Evolutionary conservation across 208 protist species (phyloP).

Genomic region (Trypanosoma lewisi): DNA sequence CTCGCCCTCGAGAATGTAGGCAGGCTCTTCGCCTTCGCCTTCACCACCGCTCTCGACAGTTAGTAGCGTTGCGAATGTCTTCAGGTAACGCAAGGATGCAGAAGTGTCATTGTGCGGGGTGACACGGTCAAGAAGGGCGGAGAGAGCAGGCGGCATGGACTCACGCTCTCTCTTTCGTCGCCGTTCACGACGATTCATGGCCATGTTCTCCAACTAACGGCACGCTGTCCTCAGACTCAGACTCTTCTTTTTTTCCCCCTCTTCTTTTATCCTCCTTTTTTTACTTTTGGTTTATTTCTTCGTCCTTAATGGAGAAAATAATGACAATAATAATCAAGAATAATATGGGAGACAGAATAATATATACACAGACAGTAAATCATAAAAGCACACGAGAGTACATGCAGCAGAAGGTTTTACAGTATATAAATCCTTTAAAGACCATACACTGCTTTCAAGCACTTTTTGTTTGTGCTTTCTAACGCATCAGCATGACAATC

Average conservation of each 20-base stretch:
- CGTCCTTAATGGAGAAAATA: no score
- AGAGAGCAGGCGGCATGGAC: slow-evolving; percentile 45
- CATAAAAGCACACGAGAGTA: no score
- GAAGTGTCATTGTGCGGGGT: slow-evolving; percentile 38
- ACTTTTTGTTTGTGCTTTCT: no score
- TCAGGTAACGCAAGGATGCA: slow-evolving; percentile 17
- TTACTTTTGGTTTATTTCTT: slow-evolving; percentile 11
- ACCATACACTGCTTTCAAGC: no score
- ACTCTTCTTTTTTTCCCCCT: no score
- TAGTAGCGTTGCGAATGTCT: slow-evolving; percentile 12
- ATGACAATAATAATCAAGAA: no score
- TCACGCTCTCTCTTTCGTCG: slow-evolving; percentile 73
- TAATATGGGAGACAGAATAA: no score
- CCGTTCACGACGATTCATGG: slow-evolving; percentile 63
- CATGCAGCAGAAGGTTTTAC: no score
- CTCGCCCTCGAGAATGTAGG: slow-evolving; percentile 42
- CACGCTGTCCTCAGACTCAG: no score
- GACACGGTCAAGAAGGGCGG: slow-evolving; percentile 45
- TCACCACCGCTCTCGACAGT: neutral
- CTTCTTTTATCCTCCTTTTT: slow-evolving; percentile 20
- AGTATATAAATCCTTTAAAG: no score
- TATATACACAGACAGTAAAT: no score
- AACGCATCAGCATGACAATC: no score
- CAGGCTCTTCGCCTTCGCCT: slow-evolving; percentile 3
- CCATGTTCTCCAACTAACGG: neutral